Percentiles rank a stretch among this genome's conserved stretches.
These are phyloP conservation scores for Exutisphaerella laricina DNA, from an alignment of 2,329 filamentous ascomycete genomes.

Conservation along the genomic window DNA sequence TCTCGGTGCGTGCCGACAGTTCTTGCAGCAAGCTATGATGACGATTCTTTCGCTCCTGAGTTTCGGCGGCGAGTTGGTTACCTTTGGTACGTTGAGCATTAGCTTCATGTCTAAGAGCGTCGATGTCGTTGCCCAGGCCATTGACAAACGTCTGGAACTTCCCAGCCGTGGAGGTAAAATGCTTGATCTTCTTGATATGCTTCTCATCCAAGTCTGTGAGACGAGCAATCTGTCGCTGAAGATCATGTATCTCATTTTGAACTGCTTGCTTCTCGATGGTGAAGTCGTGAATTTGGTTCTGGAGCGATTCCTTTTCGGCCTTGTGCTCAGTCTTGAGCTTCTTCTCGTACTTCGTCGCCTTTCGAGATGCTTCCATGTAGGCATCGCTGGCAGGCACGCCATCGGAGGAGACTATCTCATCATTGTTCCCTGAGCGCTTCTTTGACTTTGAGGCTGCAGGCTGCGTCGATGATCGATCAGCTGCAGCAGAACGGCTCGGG, in stretches of 20 bases:
- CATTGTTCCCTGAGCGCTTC: background rate
- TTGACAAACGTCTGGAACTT: constrained; percentile 23
- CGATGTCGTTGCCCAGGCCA: constrained; percentile 22
- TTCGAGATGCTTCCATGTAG: background rate
- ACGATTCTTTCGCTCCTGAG: constrained; percentile 7
- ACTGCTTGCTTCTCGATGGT: constrained; percentile 1
- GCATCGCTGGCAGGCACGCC: background rate
- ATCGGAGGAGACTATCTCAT: background rate
- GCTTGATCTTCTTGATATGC: constrained; percentile 12
- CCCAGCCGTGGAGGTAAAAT: constrained; percentile 13
- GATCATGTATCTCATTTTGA: constrained; percentile 1
- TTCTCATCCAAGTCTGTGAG: constrained; percentile 10
- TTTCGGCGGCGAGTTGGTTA: constrained; percentile 12
- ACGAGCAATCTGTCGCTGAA: constrained; percentile 13
- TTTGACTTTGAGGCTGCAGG: background rate
- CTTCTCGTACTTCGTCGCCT: background rate
- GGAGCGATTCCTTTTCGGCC: background rate
- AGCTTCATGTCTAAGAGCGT: constrained; percentile 16
- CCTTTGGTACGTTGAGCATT: constrained; percentile 7
- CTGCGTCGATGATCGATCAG: background rate
- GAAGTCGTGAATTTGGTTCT: constrained; percentile 4
- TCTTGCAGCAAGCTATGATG: constrained; percentile 14
- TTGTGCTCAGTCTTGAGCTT: background rate
- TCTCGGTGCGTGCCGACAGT: constrained; percentile 11
- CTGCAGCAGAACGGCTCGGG: too few relatives aligned